These are phyloP conservation scores for Scutellaria galericulata DNA, from an alignment of 257 asterid genomes.

Conservation along the genomic window DNA sequence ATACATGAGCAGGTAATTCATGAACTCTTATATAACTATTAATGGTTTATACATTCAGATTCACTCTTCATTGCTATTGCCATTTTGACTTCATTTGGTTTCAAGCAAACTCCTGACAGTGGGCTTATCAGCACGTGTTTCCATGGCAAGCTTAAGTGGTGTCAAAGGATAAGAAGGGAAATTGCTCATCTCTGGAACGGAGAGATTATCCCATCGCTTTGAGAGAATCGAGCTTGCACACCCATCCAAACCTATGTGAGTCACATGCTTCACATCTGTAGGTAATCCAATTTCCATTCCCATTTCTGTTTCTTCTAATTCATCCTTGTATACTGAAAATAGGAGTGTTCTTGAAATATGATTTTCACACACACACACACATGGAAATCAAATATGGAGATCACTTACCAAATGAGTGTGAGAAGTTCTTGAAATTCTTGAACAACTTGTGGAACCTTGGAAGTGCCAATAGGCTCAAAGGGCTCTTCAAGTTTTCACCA, in stretches of 20 bases:
- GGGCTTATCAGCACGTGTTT: constrained; percentile 35
- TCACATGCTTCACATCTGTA: constrained; percentile 86
- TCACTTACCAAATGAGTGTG: constrained; percentile 70
- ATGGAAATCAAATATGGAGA: neutral
- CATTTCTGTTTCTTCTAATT: constrained; percentile 49
- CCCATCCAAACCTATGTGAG: constrained; percentile 91
- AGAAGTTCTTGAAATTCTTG: constrained; percentile 74
- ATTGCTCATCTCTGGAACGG: constrained; percentile 37
- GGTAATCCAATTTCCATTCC: constrained; percentile 81
- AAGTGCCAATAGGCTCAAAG: constrained; percentile 42
- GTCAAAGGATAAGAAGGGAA: constrained; percentile 38
- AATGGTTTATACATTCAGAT: constrained; percentile 37
- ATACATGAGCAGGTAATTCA: constrained; percentile 36
- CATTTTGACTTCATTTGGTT: constrained; percentile 37
- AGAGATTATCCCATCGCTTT: constrained; percentile 54
- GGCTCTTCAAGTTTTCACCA: constrained; percentile 62
- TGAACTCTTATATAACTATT: constrained; percentile 25
- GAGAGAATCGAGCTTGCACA: constrained; percentile 73
- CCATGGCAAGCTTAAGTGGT: constrained; percentile 40
- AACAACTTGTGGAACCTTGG: constrained; percentile 73
- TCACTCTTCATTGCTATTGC: neutral
- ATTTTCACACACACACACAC: neutral
- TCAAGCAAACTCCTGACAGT: constrained; percentile 40
- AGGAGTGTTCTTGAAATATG: neutral
- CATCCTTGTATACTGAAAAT: constrained; percentile 66